Evolutionary conservation across 371 early-diverging fungal genomes (phyloP).

Genomic region (Catenaria anguillulae): DNA sequence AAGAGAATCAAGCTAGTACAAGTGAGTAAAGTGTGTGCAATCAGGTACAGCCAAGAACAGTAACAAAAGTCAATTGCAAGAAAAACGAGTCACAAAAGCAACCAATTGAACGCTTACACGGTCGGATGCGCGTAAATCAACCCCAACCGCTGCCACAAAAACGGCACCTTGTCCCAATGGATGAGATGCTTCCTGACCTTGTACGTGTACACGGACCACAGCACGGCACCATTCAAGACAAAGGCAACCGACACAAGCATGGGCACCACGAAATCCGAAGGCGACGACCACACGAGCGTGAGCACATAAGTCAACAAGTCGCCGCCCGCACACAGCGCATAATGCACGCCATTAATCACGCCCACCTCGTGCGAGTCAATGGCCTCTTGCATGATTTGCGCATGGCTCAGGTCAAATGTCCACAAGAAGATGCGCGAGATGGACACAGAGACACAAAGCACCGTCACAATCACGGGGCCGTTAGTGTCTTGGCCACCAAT

Average conservation of each 20-base stretch:
- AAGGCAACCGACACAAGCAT: not conserved
- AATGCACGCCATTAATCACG: not conserved
- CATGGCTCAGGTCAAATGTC: constrained; percentile 23
- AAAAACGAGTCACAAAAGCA: no score
- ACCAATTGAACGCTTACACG: no score
- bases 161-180: no score
- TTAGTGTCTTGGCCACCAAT: not conserved
- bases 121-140: no score
- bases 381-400: constrained; percentile 25
- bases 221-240: not conserved
- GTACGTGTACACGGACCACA: not conserved
- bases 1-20: no score
- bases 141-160: no score
- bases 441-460: constrained; percentile 13
- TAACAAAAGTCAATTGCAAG: no score
- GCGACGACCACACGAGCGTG: not conserved
- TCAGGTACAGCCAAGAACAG: no score
- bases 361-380: not conserved
- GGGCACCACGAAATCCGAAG: not conserved
- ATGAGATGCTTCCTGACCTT: no score
- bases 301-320: not conserved
- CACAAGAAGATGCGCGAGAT: constrained; percentile 21
- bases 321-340: not conserved
- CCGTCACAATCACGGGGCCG: not conserved
- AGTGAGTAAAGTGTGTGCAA: no score